These are phyloP conservation scores for Kickxella alabastrina DNA, from an alignment of 192 early-diverging fungal species.

Conservation along the genomic window DNA sequence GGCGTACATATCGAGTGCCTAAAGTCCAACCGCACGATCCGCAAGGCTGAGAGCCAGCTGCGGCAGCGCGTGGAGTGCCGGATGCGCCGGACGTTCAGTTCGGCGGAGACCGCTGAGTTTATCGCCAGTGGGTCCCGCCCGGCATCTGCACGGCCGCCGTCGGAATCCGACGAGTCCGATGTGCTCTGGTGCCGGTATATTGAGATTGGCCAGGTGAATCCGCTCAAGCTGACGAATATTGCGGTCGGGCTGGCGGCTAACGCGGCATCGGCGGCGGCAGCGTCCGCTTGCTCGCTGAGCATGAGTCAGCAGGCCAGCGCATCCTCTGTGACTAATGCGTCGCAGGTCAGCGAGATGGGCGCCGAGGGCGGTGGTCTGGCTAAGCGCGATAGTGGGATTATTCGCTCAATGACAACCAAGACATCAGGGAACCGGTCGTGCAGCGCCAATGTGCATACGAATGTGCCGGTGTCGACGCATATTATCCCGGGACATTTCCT, in stretches of 20 bases:
- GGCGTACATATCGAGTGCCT: slow-evolving; percentile 44
- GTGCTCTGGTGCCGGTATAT: slow-evolving; percentile 40
- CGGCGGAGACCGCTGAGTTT: slow-evolving; percentile 36
- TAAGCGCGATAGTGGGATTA: too few relatives aligned
- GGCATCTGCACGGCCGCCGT: slow-evolving; percentile 32
- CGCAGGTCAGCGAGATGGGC: slow-evolving; percentile 8
- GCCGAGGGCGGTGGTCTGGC: slow-evolving; percentile 10
- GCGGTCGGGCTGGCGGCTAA: slow-evolving; percentile 35
- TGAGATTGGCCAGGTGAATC: slow-evolving; percentile 22
- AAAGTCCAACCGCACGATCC: slow-evolving; percentile 31
- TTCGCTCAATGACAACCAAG: slow-evolving; percentile 17
- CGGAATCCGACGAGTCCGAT: slow-evolving; percentile 38
- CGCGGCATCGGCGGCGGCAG: slow-evolving; percentile 12
- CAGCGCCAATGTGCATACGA: slow-evolving; percentile 44
- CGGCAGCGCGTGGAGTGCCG: slow-evolving; percentile 46
- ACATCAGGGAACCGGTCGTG: slow-evolving; percentile 26
- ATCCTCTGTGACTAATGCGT: background rate
- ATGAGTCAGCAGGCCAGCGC: background rate
- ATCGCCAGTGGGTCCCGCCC: slow-evolving; percentile 24
- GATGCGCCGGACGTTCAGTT: slow-evolving; percentile 41
- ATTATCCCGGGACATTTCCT: slow-evolving; percentile 37
- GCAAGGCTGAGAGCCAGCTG: slow-evolving; percentile 45
- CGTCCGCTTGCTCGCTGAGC: background rate
- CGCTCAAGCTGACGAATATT: slow-evolving; percentile 27
- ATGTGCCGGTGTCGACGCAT: slow-evolving; percentile 25